These are phyloP conservation scores for Geotrichum ghanense DNA, from an alignment of 805 yeast species.

Conservation along the genomic window DNA sequence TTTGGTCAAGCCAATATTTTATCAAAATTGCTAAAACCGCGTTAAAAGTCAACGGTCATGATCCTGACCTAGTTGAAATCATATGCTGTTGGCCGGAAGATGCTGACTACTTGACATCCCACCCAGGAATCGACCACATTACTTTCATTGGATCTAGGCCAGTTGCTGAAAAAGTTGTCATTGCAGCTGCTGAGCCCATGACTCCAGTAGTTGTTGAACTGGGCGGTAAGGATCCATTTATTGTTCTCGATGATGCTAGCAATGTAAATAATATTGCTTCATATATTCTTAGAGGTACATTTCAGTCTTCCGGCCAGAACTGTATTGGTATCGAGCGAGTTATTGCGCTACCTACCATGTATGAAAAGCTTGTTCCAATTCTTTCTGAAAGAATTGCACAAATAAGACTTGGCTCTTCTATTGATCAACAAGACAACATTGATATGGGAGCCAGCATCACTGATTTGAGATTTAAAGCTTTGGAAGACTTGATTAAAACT, in stretches of 20 bases:
- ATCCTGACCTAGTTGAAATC: slow-evolving; percentile 76
- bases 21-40: slow-evolving; percentile 61
- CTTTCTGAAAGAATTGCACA: slow-evolving; percentile 46
- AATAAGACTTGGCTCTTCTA: slow-evolving; percentile 77
- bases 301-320: slow-evolving; percentile 96
- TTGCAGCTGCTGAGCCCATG: slow-evolving; percentile 72
- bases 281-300: slow-evolving; percentile 84
- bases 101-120: slow-evolving; percentile 78
- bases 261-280: slow-evolving; percentile 43
- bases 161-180: slow-evolving; percentile 80
- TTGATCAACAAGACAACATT: slow-evolving; percentile 80
- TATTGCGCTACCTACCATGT: slow-evolving; percentile 61
- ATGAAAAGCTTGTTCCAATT: slow-evolving; percentile 48
- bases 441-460: slow-evolving; percentile 96
- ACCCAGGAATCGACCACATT: slow-evolving; percentile 72
- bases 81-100: slow-evolving; percentile 82
- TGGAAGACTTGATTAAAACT: slow-evolving; percentile 57
- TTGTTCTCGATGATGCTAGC: slow-evolving; percentile 72
- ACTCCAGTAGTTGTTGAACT: slow-evolving; percentile 94
- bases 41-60: slow-evolving; percentile 59
- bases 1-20: slow-evolving; percentile 85
- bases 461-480: slow-evolving; percentile 53
- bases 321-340: slow-evolving; percentile 97
- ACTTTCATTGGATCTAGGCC: slow-evolving; percentile 95
- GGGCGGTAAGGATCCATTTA: slow-evolving; percentile 92